Conservation (phyloP, 139 green algal species). For the Micractinium sp. region DNA sequence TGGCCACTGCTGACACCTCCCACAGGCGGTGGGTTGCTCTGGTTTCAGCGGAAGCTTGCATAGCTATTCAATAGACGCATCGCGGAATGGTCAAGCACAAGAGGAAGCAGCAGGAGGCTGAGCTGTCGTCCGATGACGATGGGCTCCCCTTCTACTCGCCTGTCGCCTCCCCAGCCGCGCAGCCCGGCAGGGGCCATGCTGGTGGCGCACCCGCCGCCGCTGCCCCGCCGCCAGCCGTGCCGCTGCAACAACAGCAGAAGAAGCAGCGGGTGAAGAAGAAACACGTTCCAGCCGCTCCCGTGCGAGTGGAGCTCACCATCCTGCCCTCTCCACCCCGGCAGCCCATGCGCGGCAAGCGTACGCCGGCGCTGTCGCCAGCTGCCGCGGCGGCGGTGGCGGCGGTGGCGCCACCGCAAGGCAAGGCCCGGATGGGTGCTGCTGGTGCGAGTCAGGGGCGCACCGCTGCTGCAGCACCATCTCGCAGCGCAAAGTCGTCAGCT, state of each 20-base stretch:
- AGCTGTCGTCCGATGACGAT: too few relatives aligned
- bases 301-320: conserved; percentile 6
- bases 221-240: background rate
- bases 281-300: background rate
- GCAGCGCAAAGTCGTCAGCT: background rate
- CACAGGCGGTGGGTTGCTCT: too few relatives aligned
- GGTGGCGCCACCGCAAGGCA: background rate
- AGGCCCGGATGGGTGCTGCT: background rate
- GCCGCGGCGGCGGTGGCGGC: background rate
- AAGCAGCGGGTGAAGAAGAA: background rate
- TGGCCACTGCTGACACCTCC: too few relatives aligned
- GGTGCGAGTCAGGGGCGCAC: background rate
- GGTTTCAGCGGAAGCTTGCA: too few relatives aligned
- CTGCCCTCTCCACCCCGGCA: background rate
- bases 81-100: too few relatives aligned
- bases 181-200: too few relatives aligned
- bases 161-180: too few relatives aligned
- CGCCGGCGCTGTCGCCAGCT: background rate
- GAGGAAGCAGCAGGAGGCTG: too few relatives aligned
- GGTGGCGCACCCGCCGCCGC: background rate
- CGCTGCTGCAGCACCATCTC: background rate
- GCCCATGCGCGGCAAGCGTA: background rate
- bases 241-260: background rate
- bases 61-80: too few relatives aligned
- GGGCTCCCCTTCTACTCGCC: too few relatives aligned